A percentile compares a stretch with the other conserved stretches of the same genome.
These are phyloP conservation scores for Suhomyces maxii DNA, from an alignment of 1,139 yeast species.

Conservation along the genomic window DNA sequence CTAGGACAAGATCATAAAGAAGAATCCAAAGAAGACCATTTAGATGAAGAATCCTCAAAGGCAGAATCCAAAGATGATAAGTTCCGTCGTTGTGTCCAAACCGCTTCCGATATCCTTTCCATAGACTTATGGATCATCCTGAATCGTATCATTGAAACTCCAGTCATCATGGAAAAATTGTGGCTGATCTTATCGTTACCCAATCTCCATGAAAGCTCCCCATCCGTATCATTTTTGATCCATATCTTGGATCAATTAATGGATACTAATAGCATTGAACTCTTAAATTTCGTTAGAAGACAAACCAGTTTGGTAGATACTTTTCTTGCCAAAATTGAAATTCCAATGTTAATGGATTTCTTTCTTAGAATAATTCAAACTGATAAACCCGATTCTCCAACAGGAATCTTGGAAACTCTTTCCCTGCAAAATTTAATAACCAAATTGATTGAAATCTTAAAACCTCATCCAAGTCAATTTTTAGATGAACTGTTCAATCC, in stretches of 20 bases:
- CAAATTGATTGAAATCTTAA: slow-evolving; percentile 51
- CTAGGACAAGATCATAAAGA: slow-evolving; percentile 12
- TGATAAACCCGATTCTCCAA: slow-evolving; percentile 64
- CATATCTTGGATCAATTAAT: slow-evolving; percentile 48
- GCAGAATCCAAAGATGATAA: slow-evolving; percentile 37
- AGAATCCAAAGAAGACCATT: slow-evolving; percentile 2
- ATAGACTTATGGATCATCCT: slow-evolving; percentile 47
- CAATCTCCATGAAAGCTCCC: slow-evolving; percentile 41
- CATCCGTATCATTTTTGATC: slow-evolving; percentile 41
- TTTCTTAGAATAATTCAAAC: slow-evolving; percentile 61
- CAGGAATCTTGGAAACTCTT: slow-evolving; percentile 58
- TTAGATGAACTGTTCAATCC: neutral
- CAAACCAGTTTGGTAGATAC: slow-evolving; percentile 55
- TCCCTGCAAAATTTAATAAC: slow-evolving; percentile 52
- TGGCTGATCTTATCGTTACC: slow-evolving; percentile 44
- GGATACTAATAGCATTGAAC: slow-evolving; percentile 48
- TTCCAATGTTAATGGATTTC: slow-evolving; percentile 59
- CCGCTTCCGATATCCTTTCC: slow-evolving; percentile 44
- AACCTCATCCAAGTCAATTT: slow-evolving; percentile 44
- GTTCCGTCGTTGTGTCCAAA: slow-evolving; percentile 42
- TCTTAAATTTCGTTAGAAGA: slow-evolving; percentile 54
- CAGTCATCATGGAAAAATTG: slow-evolving; percentile 39
- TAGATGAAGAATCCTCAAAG: slow-evolving; percentile 16
- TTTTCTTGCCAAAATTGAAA: slow-evolving; percentile 54
- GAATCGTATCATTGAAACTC: slow-evolving; percentile 47